phyloP scores from a whole-genome alignment of 1,139 yeast genomes.

The Hyphopichia khmerensis region DNA sequence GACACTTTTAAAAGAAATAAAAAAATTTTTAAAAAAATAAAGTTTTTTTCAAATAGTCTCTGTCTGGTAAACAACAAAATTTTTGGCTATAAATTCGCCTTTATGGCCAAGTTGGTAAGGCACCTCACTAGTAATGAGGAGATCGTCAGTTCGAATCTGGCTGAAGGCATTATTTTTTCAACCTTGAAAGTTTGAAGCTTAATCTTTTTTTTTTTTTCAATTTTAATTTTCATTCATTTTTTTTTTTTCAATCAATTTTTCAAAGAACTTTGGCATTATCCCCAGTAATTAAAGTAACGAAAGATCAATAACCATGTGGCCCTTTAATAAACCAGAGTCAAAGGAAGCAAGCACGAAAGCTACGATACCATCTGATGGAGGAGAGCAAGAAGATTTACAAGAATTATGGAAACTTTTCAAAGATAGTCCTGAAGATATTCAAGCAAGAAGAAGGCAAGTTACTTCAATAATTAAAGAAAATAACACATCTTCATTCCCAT shows the following conservation, averaged over 20 bases:
- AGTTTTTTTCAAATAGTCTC: too few relatives aligned
- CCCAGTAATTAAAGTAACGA: too few relatives aligned
- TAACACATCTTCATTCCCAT: constrained; percentile 32
- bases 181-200: neutral
- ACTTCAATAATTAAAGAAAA: constrained; percentile 28
- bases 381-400: constrained; percentile 21
- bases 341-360: constrained; percentile 13
- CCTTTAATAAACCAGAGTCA: neutral
- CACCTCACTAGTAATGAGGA: constrained; percentile 91
- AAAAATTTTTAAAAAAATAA: neutral
- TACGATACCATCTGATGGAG: too few relatives aligned
- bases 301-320: neutral
- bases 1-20: too few relatives aligned
- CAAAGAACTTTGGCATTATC: too few relatives aligned
- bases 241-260: too few relatives aligned
- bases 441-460: constrained; percentile 29
- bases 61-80: too few relatives aligned
- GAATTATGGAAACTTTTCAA: constrained; percentile 36
- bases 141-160: constrained; percentile 88
- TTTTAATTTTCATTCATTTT: too few relatives aligned
- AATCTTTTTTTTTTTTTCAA: neutral
- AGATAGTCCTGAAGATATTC: constrained; percentile 34
- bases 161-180: constrained; percentile 58
- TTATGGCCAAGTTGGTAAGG: constrained; percentile 89
- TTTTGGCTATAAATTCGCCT: constrained; percentile 18